These are phyloP conservation scores for Quercus glauca DNA, from an alignment of 306 rosid genomes.

Conservation along the genomic window DNA sequence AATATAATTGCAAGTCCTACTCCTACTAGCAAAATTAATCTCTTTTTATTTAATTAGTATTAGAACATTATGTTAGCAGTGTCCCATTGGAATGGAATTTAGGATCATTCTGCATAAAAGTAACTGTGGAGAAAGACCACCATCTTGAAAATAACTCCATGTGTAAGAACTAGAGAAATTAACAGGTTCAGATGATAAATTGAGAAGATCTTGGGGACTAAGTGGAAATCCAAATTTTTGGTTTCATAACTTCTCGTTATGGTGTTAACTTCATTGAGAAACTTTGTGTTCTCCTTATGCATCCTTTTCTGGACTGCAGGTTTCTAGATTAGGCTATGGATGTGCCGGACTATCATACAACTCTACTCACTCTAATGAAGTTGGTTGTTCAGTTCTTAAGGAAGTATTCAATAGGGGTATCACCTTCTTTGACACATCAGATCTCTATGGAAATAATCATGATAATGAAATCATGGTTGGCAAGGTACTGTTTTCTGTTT, in stretches of 20 bases:
- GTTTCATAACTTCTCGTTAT: neutral
- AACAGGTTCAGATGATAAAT: neutral
- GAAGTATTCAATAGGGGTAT: constrained; percentile 62
- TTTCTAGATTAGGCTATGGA: constrained; percentile 82
- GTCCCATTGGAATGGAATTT: too few relatives aligned
- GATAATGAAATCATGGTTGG: constrained; percentile 74
- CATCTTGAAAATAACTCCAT: neutral
- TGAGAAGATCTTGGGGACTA: neutral
- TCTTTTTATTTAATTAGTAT: too few relatives aligned
- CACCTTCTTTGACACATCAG: constrained; percentile 72
- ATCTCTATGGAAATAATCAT: constrained; percentile 51
- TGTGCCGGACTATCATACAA: constrained; percentile 65
- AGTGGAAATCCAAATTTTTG: neutral
- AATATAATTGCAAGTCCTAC: too few relatives aligned
- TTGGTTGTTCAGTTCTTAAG: constrained; percentile 50
- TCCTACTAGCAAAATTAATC: too few relatives aligned
- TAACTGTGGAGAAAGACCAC: too few relatives aligned
- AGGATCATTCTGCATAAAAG: too few relatives aligned
- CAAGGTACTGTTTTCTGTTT: constrained; percentile 36
- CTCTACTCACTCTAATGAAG: constrained; percentile 65
- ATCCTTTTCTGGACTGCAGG: constrained; percentile 40
- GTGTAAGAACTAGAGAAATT: neutral
- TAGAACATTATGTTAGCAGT: too few relatives aligned
- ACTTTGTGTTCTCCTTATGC: neutral
- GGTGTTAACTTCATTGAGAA: neutral